A percentile compares a stretch with the other conserved stretches of the same genome.
Conservation (phyloP, 2,329 filamentous ascomycete species). For the Daldinia eschscholtzii region DNA sequence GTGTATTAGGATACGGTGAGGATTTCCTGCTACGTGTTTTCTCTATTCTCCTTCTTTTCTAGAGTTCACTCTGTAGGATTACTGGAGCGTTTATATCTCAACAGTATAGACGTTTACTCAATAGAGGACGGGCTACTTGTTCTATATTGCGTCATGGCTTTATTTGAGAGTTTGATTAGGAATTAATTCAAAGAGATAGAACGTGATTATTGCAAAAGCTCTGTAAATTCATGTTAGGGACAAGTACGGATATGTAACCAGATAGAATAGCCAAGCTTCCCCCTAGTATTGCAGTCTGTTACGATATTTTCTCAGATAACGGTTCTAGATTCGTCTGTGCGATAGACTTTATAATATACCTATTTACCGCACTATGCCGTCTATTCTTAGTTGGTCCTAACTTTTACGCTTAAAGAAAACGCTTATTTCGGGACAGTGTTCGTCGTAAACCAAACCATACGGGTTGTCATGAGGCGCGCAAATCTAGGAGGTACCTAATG, state of each 20-base stretch:
- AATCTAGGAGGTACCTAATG: not conserved
- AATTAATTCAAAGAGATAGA: not conserved
- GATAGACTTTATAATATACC: not conserved
- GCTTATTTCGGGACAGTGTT: not conserved
- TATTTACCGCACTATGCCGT: not conserved
- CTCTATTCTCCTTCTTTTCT: conserved; percentile 3
- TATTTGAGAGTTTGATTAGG: not conserved
- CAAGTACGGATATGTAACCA: not conserved
- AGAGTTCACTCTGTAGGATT: conserved; percentile 14
- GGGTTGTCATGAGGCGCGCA: not conserved
- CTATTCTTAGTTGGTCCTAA: not conserved
- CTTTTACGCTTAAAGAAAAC: not conserved
- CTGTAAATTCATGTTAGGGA: not conserved
- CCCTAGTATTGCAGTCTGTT: not conserved
- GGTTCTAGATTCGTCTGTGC: not conserved
- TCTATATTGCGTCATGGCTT: not conserved
- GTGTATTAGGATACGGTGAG: conserved; percentile 17
- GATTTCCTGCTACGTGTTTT: not conserved
- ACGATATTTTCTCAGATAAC: not conserved
- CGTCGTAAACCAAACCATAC: not conserved
- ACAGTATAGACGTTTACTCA: conserved; percentile 21
- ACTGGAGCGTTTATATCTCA: conserved; percentile 17
- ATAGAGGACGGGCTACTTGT: conserved; percentile 19
- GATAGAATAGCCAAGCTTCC: not conserved
- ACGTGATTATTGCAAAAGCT: not conserved